Percentiles rank a stretch among this genome's conserved stretches.
Conservation (phyloP, 2,329 filamentous ascomycete species). For the Cladophialophora bantiana region DNA sequence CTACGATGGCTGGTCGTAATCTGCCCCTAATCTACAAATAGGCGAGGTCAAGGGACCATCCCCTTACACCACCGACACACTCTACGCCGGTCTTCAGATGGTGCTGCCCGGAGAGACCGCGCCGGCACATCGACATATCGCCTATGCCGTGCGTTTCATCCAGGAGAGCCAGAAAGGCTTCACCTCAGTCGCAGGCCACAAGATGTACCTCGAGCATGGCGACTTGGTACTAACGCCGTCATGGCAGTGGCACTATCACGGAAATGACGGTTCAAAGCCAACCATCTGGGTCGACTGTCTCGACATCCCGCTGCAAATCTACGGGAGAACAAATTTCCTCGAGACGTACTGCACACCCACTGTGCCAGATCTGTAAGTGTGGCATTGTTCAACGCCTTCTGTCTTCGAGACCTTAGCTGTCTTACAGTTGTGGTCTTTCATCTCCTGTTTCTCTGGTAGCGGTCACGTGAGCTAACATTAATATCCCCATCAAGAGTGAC, state of each 20-base stretch:
- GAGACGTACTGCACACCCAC: slow-evolving; percentile 51
- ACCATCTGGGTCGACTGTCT: slow-evolving; percentile 66
- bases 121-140: slow-evolving; percentile 62
- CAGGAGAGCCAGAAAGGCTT: slow-evolving; percentile 65
- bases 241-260: slow-evolving; percentile 68
- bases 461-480: too few species aligned
- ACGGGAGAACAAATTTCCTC: slow-evolving; percentile 55
- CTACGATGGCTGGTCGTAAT: too few species aligned
- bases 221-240: slow-evolving; percentile 65
- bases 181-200: slow-evolving; percentile 63
- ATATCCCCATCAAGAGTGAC: too few species aligned
- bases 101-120: slow-evolving; percentile 64
- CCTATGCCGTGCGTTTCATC: slow-evolving; percentile 64
- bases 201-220: slow-evolving; percentile 59
- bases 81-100: slow-evolving; percentile 64
- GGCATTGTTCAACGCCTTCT: too few species aligned
- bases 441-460: too few species aligned
- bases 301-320: slow-evolving; percentile 58
- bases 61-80: slow-evolving; percentile 64
- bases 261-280: slow-evolving; percentile 61
- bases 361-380: too few species aligned
- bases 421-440: too few species aligned
- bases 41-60: slow-evolving; percentile 31
- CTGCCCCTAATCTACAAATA: too few species aligned
- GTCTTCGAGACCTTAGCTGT: too few species aligned